Percentiles rank a stretch among this genome's conserved stretches.
phyloP scores from a whole-genome alignment of 495 filamentous ascomycete genomes.

The Neurospora discreta region DNA sequence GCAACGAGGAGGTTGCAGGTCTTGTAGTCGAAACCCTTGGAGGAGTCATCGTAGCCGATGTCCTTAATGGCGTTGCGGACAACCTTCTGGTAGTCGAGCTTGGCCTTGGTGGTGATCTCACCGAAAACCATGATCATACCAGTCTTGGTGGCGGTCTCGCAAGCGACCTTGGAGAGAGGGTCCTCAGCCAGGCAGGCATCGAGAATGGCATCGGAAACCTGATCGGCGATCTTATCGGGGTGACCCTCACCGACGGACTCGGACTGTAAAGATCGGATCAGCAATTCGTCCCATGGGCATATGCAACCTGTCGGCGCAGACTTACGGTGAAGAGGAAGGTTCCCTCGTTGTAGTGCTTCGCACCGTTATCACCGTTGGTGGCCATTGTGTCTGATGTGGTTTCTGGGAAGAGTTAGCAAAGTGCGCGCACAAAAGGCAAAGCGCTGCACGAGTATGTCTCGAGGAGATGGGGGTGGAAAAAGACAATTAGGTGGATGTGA shows the following conservation, averaged over 20 bases:
- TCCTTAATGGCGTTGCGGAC: slow-evolving; percentile 94
- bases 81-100: slow-evolving; percentile 94
- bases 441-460: neutral
- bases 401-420: slow-evolving; percentile 52
- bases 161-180: slow-evolving; percentile 96
- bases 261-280: slow-evolving; percentile 41
- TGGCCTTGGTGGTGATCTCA: slow-evolving; percentile 96
- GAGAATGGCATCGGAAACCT: slow-evolving; percentile 96
- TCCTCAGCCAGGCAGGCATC: slow-evolving; percentile 92
- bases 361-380: slow-evolving; percentile 28
- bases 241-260: slow-evolving; percentile 98
- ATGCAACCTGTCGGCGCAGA: slow-evolving; percentile 3
- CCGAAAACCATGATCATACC: slow-evolving; percentile 99
- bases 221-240: slow-evolving; percentile 97
- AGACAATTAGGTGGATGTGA: neutral
- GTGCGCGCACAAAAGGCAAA: neutral
- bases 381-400: slow-evolving; percentile 31
- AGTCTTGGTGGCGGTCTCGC: slow-evolving; percentile 98
- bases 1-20: slow-evolving; percentile 96
- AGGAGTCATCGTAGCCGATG: slow-evolving; percentile 93
- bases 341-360: slow-evolving; percentile 44
- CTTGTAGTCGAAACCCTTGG: slow-evolving; percentile 99
- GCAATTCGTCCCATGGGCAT: neutral
- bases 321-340: slow-evolving; percentile 92
- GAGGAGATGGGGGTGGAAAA: slow-evolving; percentile 11